phyloP scores from a whole-genome alignment of 805 yeast genomes.

The Yamadazyma akitaensis region DNA sequence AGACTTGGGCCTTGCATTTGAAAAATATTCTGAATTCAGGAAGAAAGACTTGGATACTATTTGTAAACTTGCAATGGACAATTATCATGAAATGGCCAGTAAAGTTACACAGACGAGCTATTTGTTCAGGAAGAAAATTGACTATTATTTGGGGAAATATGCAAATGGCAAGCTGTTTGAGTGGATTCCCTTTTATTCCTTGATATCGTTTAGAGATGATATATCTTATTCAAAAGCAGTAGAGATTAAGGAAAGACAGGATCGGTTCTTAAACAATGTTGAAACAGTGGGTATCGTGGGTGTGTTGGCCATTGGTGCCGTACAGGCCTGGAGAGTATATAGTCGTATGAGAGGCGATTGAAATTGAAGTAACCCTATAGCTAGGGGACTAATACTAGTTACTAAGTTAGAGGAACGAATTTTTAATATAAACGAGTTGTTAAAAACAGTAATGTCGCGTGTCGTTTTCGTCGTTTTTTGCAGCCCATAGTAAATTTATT shows the following conservation, averaged over 20 bases:
- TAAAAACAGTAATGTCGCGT: neutral
- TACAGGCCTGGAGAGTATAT: neutral
- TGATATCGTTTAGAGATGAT: slow-evolving; percentile 88
- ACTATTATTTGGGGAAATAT: slow-evolving; percentile 56
- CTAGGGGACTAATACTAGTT: too few species aligned
- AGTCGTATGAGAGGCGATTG: neutral
- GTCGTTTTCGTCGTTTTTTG: neutral
- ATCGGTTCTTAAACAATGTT: slow-evolving; percentile 35
- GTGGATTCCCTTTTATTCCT: slow-evolving; percentile 87
- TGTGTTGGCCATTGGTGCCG: slow-evolving; percentile 1
- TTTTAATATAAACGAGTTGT: neutral
- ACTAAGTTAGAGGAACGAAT: too few species aligned
- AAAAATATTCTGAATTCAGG: slow-evolving; percentile 51
- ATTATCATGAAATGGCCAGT: slow-evolving; percentile 84
- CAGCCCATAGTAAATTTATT: neutral
- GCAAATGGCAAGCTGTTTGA: slow-evolving; percentile 44
- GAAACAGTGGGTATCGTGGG: slow-evolving; percentile 1
- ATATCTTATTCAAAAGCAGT: slow-evolving; percentile 73
- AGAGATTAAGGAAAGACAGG: slow-evolving; percentile 52
- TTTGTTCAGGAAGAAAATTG: slow-evolving; percentile 64
- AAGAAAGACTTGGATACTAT: slow-evolving; percentile 72
- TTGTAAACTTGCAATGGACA: slow-evolving; percentile 71
- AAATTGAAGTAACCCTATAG: neutral
- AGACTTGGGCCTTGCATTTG: slow-evolving; percentile 50
- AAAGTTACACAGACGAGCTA: slow-evolving; percentile 64